Percentiles rank a stretch among this genome's conserved stretches.
Conservation (phyloP, 768 basidiomycete species). For the Auriscalpium vulgare region DNA sequence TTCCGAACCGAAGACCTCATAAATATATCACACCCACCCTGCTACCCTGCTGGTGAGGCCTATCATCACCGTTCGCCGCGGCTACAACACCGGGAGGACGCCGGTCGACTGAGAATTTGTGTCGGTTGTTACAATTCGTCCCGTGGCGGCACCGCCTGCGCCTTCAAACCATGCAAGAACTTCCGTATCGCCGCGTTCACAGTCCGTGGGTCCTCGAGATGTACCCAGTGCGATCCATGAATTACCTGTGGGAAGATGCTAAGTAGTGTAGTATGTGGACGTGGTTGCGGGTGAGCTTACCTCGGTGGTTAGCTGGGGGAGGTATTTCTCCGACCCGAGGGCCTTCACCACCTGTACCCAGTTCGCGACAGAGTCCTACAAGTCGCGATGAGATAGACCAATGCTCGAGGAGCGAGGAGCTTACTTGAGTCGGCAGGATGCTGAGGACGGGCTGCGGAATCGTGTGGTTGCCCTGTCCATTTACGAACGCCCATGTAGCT, state of each 20-base stretch:
- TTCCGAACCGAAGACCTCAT: no score
- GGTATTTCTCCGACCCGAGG: conserved; percentile 21
- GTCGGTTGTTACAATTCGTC: no score
- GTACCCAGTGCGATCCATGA: conserved; percentile 57
- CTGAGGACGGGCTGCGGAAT: conserved; percentile 34
- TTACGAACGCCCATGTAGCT: conserved; percentile 28
- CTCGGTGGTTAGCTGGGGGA: conserved; percentile 20
- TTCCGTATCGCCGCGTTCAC: conserved; percentile 44
- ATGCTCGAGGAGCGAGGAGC: neutral
- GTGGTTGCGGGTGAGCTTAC: no score
- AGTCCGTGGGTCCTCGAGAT: conserved; percentile 46
- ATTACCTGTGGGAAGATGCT: no score
- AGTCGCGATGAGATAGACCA: neutral
- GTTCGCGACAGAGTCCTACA: conserved; percentile 37
- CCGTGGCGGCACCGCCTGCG: no score
- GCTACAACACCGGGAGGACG: no score
- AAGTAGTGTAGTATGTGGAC: no score
- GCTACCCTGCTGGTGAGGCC: no score
- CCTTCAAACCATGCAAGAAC: conserved; percentile 36
- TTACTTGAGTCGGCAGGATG: conserved; percentile 31
- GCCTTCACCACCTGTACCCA: conserved; percentile 27
- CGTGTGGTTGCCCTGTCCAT: conserved; percentile 35
- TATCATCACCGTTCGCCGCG: no score
- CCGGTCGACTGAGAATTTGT: no score
- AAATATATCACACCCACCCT: no score